Evolutionary conservation across 441 rosid species (phyloP).

Genomic region (Raphanus hybrid): DNA sequence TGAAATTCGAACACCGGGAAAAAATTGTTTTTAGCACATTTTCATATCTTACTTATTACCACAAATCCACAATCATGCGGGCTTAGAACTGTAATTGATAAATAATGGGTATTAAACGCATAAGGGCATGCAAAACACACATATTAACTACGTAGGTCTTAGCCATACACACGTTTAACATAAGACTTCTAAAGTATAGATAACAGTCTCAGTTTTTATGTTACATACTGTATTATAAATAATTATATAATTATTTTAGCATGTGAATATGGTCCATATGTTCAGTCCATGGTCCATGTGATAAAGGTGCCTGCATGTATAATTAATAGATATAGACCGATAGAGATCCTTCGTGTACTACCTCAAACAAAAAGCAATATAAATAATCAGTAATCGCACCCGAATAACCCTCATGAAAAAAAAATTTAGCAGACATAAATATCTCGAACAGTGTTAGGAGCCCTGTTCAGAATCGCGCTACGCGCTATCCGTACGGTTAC

Average conservation of each 20-base stretch:
- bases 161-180: slow-evolving; percentile 34
- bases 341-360: slow-evolving; percentile 1
- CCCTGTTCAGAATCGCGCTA: too few species aligned
- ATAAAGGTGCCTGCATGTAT: slow-evolving; percentile 6
- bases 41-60: too few species aligned
- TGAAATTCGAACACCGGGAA: too few species aligned
- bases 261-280: slow-evolving; percentile 12
- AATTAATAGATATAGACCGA: neutral
- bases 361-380: slow-evolving; percentile 5
- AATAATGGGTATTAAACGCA: neutral
- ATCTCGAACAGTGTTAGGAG: neutral
- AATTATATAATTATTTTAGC: neutral
- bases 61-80: too few species aligned
- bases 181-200: slow-evolving; percentile 15
- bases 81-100: neutral
- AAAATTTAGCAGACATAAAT: neutral
- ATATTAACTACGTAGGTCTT: slow-evolving; percentile 17
- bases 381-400: neutral
- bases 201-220: neutral
- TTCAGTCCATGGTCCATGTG: neutral
- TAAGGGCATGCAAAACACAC: slow-evolving; percentile 18
- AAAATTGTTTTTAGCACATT: too few species aligned
- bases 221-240: neutral
- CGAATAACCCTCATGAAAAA: neutral
- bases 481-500: too few species aligned